phyloP scores from a whole-genome alignment of 495 filamentous ascomycete species.

The Bathelium albidoporum region DNA sequence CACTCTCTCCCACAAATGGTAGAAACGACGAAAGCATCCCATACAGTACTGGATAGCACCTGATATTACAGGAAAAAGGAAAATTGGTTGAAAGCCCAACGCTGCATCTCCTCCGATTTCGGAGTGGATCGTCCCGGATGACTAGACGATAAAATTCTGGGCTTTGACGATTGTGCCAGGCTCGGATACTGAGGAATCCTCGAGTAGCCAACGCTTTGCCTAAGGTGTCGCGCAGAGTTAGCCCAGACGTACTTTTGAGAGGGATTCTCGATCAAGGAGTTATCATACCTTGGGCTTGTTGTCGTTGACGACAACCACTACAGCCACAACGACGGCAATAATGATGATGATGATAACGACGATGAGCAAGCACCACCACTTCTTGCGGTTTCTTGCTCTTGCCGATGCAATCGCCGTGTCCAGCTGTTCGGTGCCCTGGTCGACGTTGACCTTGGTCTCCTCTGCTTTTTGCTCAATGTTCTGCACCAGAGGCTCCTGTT shows the following conservation, averaged over 20 bases:
- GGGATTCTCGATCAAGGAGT: neutral
- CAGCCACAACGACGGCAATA: conserved; percentile 41
- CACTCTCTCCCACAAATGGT: neutral
- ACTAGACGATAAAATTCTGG: neutral
- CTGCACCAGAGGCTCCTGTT: conserved; percentile 68
- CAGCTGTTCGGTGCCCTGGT: conserved; percentile 72
- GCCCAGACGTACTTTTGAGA: neutral
- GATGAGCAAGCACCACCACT: conserved; percentile 92
- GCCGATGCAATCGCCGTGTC: conserved; percentile 68
- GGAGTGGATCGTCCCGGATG: neutral
- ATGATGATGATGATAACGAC: conserved; percentile 38
- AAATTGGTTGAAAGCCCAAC: neutral
- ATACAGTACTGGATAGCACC: neutral
- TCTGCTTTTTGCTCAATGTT: conserved; percentile 75
- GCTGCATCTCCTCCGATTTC: neutral
- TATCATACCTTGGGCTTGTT: conserved; percentile 5
- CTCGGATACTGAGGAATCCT: neutral
- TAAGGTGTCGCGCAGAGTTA: neutral
- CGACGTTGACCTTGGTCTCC: conserved; percentile 65
- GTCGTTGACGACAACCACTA: conserved; percentile 41
- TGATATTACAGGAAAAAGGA: neutral
- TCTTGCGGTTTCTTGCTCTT: conserved; percentile 75
- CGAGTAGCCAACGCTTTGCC: neutral
- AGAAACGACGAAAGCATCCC: neutral
- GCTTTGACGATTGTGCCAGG: neutral